Conservation (phyloP, 768 basidiomycete species). For the Myochromella boudieri region DNA sequence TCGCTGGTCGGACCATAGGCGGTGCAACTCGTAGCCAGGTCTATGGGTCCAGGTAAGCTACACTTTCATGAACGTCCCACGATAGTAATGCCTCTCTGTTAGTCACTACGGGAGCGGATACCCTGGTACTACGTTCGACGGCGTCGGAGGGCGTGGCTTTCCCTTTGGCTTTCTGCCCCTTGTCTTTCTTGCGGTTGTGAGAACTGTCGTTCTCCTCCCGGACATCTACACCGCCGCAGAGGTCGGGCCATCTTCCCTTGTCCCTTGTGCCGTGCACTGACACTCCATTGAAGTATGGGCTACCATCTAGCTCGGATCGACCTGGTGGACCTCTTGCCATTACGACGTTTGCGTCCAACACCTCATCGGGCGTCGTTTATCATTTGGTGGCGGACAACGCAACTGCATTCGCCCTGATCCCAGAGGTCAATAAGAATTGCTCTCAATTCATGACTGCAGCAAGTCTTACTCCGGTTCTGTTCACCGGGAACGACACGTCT, state of each 20-base stretch:
- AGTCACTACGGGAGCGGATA: constrained; percentile 52
- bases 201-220: not conserved
- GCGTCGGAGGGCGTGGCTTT: constrained; percentile 44
- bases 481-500: not conserved
- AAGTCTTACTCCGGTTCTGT: constrained; percentile 10
- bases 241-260: not conserved
- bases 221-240: not conserved
- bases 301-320: constrained; percentile 37
- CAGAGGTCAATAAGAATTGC: constrained; percentile 36
- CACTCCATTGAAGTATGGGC: constrained; percentile 48
- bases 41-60: constrained; percentile 36
- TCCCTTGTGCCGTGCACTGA: not conserved
- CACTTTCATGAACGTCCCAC: not conserved
- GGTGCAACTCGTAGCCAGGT: constrained; percentile 41
- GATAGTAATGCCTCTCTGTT: not conserved
- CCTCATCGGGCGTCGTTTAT: constrained; percentile 31
- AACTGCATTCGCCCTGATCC: constrained; percentile 35
- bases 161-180: constrained; percentile 59
- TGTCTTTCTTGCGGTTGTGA: constrained; percentile 22
- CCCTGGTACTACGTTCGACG: constrained; percentile 36
- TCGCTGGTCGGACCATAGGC: constrained; percentile 38
- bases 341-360: constrained; percentile 34
- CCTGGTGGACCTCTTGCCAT: constrained; percentile 39
- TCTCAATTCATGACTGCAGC: constrained; percentile 8
- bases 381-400: constrained; percentile 42